Evolutionary conservation across 768 basidiomycete genomes (phyloP).

Genomic region (Leucocoprinus leucothites): DNA sequence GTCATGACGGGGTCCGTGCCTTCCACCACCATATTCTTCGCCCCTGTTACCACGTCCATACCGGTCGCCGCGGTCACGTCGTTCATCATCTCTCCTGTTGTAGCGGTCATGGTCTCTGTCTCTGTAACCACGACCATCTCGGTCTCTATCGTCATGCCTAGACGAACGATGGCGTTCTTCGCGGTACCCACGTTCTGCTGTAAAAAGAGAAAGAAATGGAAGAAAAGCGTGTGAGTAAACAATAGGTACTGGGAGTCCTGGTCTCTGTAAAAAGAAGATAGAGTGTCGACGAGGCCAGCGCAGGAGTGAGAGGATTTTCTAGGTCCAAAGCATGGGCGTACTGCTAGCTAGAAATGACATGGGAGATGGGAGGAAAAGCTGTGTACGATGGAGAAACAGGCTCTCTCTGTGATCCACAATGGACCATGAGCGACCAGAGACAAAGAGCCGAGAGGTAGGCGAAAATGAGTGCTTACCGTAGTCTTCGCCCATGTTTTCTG

Average conservation of each 20-base stretch:
- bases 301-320: not conserved
- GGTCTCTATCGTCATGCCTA: constrained; percentile 55
- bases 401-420: constrained; percentile 13
- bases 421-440: constrained; percentile 14
- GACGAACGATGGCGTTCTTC: constrained; percentile 68
- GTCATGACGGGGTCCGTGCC: constrained; percentile 38
- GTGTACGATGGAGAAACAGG: not conserved
- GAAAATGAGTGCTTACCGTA: constrained; percentile 44
- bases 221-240: constrained; percentile 51
- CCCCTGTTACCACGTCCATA: constrained; percentile 12
- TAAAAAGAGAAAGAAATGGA: constrained; percentile 37
- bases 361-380: constrained; percentile 1
- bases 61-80: constrained; percentile 42
- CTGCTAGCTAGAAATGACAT: constrained; percentile 12
- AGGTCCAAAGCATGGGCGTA: constrained; percentile 5
- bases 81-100: constrained; percentile 43
- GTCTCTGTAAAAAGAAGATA: constrained; percentile 11
- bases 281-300: not conserved
- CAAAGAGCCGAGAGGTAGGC: not conserved
- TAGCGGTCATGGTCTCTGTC: constrained; percentile 44
- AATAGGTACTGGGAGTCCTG: constrained; percentile 19
- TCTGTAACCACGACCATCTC: constrained; percentile 43
- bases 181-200: constrained; percentile 57
- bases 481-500: constrained; percentile 44
- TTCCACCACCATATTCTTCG: constrained; percentile 15